A percentile compares a stretch with the other conserved stretches of the same genome.
phyloP scores from a whole-genome alignment of 1,284 basidiomycete species.

The Cutaneotrichosporon spelunceum region DNA sequence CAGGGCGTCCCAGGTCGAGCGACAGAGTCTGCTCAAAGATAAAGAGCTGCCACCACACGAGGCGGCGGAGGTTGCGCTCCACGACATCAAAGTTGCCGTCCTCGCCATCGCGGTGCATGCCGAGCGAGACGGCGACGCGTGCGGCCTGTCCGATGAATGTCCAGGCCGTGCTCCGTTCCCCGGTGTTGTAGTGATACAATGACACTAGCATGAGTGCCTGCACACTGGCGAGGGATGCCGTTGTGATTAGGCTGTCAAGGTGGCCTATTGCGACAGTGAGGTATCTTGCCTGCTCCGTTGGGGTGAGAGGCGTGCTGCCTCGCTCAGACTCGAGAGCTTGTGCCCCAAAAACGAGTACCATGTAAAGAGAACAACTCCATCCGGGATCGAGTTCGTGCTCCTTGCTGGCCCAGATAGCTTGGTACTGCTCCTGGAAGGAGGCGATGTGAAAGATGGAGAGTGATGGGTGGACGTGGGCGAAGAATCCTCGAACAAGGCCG shows the following conservation, averaged over 20 bases:
- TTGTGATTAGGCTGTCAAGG: constrained; percentile 19
- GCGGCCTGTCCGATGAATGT: constrained; percentile 24
- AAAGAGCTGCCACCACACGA: constrained; percentile 28
- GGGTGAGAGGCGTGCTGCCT: constrained; percentile 9
- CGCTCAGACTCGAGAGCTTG: constrained; percentile 18
- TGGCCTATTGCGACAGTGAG: constrained; percentile 20
- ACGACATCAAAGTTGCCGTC: constrained; percentile 23
- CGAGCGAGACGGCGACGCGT: constrained; percentile 20
- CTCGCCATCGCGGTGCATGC: constrained; percentile 22
- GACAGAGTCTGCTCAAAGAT: constrained; percentile 28
- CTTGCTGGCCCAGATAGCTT: background rate
- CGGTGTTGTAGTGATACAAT: constrained; percentile 29
- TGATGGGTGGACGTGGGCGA: constrained; percentile 25
- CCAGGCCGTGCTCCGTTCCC: constrained; percentile 28
- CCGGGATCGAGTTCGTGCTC: constrained; percentile 12
- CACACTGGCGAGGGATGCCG: constrained; percentile 21
- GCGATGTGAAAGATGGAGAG: constrained; percentile 24
- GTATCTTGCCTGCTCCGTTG: constrained; percentile 4
- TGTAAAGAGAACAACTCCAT: constrained; percentile 16
- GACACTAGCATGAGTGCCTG: constrained; percentile 27
- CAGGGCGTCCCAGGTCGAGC: constrained; percentile 27
- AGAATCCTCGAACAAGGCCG: constrained; percentile 19
- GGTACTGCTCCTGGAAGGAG: constrained; percentile 19
- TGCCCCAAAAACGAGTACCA: constrained; percentile 24
- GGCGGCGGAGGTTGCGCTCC: constrained; percentile 23